These are phyloP conservation scores for Lyophyllum shimeji DNA, from an alignment of 768 basidiomycete genomes.

Conservation along the genomic window DNA sequence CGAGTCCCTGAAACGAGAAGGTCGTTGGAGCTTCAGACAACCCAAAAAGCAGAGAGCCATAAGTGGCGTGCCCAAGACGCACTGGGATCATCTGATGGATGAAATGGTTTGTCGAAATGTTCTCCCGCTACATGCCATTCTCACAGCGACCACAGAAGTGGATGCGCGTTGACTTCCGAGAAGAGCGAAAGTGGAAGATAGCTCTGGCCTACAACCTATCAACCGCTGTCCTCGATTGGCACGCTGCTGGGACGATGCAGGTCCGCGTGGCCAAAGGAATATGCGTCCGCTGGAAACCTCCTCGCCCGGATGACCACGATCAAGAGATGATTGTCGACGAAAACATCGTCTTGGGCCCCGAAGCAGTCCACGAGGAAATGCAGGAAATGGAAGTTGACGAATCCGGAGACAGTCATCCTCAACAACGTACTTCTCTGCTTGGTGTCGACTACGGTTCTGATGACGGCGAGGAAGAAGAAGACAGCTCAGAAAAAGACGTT, in stretches of 20 bases:
- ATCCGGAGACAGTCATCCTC: slow-evolving; percentile 12
- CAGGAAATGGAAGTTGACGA: slow-evolving; percentile 26
- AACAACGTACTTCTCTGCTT: slow-evolving; percentile 31
- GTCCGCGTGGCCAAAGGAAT: slow-evolving; percentile 67
- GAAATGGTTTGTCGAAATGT: slow-evolving; percentile 73
- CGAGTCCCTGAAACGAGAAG: slow-evolving; percentile 75
- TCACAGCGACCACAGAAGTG: slow-evolving; percentile 67
- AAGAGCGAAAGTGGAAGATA: slow-evolving; percentile 92
- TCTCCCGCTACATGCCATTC: background rate
- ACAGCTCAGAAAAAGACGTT: slow-evolving; percentile 55
- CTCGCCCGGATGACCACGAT: slow-evolving; percentile 33
- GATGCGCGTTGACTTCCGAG: slow-evolving; percentile 94
- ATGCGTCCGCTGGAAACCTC: slow-evolving; percentile 62
- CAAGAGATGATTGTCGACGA: slow-evolving; percentile 31
- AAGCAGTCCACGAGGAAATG: slow-evolving; percentile 21
- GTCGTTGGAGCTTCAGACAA: slow-evolving; percentile 90
- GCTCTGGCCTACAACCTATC: slow-evolving; percentile 82
- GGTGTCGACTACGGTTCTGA: slow-evolving; percentile 60
- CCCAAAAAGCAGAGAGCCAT: slow-evolving; percentile 91
- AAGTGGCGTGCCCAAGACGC: slow-evolving; percentile 72
- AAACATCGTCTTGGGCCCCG: slow-evolving; percentile 7
- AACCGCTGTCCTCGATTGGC: slow-evolving; percentile 85
- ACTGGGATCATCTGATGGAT: slow-evolving; percentile 95
- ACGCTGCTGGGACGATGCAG: slow-evolving; percentile 63
- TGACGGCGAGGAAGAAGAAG: slow-evolving; percentile 62